Conservation (phyloP, 306 rosid species). For the Erythrophleum fordii region DNA sequence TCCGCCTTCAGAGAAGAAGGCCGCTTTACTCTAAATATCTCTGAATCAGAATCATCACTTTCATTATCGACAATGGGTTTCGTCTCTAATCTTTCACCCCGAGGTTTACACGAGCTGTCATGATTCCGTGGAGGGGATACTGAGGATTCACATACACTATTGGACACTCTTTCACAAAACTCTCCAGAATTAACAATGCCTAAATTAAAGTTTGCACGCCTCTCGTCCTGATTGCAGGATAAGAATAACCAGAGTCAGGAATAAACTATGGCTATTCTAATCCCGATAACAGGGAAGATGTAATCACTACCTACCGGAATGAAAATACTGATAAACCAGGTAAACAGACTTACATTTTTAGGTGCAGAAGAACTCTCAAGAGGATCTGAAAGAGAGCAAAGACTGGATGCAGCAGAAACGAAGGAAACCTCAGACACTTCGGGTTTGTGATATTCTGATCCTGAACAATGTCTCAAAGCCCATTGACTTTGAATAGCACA, state of each 20-base stretch:
- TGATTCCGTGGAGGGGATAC: slow-evolving; percentile 48
- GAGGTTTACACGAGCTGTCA: slow-evolving; percentile 48
- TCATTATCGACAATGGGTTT: slow-evolving; percentile 52
- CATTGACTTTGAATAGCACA: slow-evolving; percentile 45
- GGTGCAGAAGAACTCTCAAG: slow-evolving; percentile 43
- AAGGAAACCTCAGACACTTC: slow-evolving; percentile 60
- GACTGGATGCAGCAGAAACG: slow-evolving; percentile 59
- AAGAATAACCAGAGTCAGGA: slow-evolving; percentile 19
- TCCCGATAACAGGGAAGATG: slow-evolving; percentile 29
- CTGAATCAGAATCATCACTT: slow-evolving; percentile 85
- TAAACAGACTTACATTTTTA: slow-evolving; percentile 55
- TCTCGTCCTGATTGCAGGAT: slow-evolving; percentile 54
- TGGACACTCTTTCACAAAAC: slow-evolving; percentile 43
- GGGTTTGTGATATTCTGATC: slow-evolving; percentile 30
- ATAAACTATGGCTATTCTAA: not conserved
- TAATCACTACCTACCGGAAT: not conserved
- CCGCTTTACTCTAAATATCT: slow-evolving; percentile 87
- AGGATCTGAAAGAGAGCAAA: slow-evolving; percentile 60
- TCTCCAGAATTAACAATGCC: slow-evolving; percentile 49
- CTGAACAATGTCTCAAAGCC: slow-evolving; percentile 37
- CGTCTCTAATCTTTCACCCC: slow-evolving; percentile 40
- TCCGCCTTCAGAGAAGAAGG: slow-evolving; percentile 76
- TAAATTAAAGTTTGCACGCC: slow-evolving; percentile 39
- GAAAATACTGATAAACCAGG: slow-evolving; percentile 25
- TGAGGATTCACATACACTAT: slow-evolving; percentile 51